These are phyloP conservation scores for Globisporangium splendens DNA, from an alignment of 352 stramenopile species.

Conservation along the genomic window DNA sequence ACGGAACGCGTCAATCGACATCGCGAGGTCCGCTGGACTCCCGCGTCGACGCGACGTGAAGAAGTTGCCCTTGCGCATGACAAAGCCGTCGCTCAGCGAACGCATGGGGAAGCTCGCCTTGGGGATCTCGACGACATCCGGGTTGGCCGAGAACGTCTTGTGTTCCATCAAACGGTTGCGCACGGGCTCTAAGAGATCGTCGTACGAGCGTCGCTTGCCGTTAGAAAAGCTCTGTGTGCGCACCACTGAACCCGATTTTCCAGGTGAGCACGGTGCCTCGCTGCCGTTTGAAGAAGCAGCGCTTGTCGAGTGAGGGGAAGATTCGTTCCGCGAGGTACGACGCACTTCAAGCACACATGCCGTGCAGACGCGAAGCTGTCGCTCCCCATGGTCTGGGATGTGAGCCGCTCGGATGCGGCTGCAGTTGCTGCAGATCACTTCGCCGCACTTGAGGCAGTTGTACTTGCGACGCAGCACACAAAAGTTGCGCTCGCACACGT, in stretches of 20 bases:
- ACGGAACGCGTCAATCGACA: slow-evolving; percentile 74
- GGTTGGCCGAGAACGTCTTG: slow-evolving; percentile 66
- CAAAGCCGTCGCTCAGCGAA: slow-evolving; percentile 76
- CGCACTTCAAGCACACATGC: slow-evolving; percentile 71
- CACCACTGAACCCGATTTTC: neutral
- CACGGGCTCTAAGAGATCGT: slow-evolving; percentile 71
- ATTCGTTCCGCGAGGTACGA: slow-evolving; percentile 37
- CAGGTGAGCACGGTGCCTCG: neutral
- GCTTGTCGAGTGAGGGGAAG: slow-evolving; percentile 7
- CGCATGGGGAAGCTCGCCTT: slow-evolving; percentile 63
- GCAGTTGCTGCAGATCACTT: slow-evolving; percentile 78
- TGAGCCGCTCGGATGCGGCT: slow-evolving; percentile 57
- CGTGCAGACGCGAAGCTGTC: slow-evolving; percentile 76
- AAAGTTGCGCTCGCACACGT: slow-evolving; percentile 75
- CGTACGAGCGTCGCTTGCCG: slow-evolving; percentile 60
- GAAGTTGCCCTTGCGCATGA: slow-evolving; percentile 61
- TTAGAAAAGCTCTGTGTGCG: slow-evolving; percentile 50
- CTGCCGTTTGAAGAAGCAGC: slow-evolving; percentile 1
- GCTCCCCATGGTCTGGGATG: slow-evolving; percentile 68
- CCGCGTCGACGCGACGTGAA: slow-evolving; percentile 64
- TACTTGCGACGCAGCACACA: slow-evolving; percentile 65
- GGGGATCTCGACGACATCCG: slow-evolving; percentile 34
- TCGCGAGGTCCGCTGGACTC: slow-evolving; percentile 66
- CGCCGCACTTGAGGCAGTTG: slow-evolving; percentile 84
- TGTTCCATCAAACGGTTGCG: slow-evolving; percentile 76